Conservation (phyloP, 257 asterid species). For the Solanum corneliomulleri region DNA sequence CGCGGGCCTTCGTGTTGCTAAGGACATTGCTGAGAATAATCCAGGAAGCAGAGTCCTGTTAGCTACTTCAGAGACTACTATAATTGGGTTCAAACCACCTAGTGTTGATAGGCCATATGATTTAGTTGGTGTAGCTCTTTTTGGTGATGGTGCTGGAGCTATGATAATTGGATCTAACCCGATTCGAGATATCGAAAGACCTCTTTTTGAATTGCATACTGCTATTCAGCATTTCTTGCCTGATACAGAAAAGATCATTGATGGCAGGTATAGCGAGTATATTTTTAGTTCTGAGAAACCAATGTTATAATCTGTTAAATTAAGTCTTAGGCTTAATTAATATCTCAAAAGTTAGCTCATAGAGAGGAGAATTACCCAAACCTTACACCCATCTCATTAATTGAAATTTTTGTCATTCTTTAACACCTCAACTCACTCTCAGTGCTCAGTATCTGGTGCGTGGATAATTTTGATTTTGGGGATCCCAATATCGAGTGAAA, state of each 20-base stretch:
- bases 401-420: no score
- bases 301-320: no score
- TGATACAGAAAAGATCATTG: conserved; percentile 72
- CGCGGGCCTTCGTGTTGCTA: conserved; percentile 92
- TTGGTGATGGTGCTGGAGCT: conserved; percentile 95
- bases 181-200: conserved; percentile 14
- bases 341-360: no score
- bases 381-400: no score
- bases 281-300: neutral
- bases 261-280: conserved; percentile 27
- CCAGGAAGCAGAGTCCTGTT: conserved; percentile 73
- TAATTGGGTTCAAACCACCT: conserved; percentile 85
- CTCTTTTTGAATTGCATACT: conserved; percentile 67
- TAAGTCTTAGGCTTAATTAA: no score
- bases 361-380: rapidly evolving
- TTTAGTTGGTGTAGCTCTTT: conserved; percentile 78
- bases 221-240: conserved; percentile 77
- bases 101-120: conserved; percentile 68
- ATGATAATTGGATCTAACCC: conserved; percentile 57
- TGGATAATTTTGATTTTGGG: no score
- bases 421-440: no score
- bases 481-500: no score
- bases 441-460: no score
- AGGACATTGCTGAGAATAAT: conserved; percentile 91
- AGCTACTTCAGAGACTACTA: conserved; percentile 86